These are phyloP conservation scores for Hypoxylon sp. DNA, from an alignment of 2,329 filamentous ascomycete genomes.

Conservation along the genomic window DNA sequence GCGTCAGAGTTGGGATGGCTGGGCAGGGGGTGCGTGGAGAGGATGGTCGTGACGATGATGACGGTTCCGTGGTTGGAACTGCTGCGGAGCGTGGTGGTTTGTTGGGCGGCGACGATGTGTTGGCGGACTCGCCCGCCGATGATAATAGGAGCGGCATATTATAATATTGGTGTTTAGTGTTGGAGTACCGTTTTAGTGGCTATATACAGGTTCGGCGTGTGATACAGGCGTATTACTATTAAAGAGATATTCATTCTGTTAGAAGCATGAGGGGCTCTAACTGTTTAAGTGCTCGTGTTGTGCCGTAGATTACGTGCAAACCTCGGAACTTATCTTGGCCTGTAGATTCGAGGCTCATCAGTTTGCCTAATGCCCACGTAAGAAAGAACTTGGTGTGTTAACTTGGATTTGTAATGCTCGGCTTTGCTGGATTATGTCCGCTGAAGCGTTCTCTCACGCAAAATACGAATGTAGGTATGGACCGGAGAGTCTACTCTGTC, in stretches of 20 bases:
- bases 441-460: not conserved
- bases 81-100: slow-evolving; percentile 44
- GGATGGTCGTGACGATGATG: slow-evolving; percentile 44
- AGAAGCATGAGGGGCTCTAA: too few species aligned
- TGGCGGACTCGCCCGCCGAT: slow-evolving; percentile 28
- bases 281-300: too few species aligned
- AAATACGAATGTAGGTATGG: not conserved
- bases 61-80: slow-evolving; percentile 5
- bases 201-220: slow-evolving; percentile 3
- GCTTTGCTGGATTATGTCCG: not conserved
- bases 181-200: not conserved
- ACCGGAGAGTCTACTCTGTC: not conserved
- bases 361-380: not conserved
- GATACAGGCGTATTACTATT: slow-evolving; percentile 2
- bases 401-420: not conserved
- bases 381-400: not conserved
- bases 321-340: too few species aligned
- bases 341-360: not conserved
- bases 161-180: slow-evolving; percentile 24
- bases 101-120: slow-evolving; percentile 33
- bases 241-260: not conserved
- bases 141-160: slow-evolving; percentile 48
- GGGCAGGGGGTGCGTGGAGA: slow-evolving; percentile 58
- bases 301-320: not conserved
- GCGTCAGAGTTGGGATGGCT: slow-evolving; percentile 44